Conservation (phyloP, 2,329 filamentous ascomycete species). For the Pseudogymnoascus sp. region DNA sequence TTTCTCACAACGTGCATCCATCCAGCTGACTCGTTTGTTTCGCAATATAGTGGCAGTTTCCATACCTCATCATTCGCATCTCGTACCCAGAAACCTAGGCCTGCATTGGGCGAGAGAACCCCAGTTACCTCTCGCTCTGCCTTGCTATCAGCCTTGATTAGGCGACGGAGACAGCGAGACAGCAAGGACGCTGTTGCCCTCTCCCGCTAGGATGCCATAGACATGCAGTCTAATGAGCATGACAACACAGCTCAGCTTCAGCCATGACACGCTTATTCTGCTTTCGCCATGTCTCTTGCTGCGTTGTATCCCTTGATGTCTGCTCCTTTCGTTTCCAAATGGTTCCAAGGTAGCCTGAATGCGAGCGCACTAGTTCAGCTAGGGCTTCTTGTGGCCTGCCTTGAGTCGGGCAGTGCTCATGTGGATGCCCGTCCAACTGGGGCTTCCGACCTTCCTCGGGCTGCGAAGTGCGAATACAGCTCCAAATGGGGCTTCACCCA, state of each 20-base stretch:
- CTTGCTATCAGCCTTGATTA: background rate
- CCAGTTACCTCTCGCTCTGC: no score
- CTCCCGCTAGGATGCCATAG: background rate
- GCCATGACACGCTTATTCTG: background rate
- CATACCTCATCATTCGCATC: no score
- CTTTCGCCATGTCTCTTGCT: background rate
- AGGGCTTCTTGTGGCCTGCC: background rate
- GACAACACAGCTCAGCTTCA: background rate
- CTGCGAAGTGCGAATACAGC: background rate
- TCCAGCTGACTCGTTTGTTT: no score
- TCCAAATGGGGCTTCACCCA: background rate
- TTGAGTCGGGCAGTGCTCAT: background rate
- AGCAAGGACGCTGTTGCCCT: background rate
- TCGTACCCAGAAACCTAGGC: background rate
- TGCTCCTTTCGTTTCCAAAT: background rate
- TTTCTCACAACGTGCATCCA: no score
- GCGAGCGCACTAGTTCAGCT: background rate
- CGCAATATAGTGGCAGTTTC: background rate
- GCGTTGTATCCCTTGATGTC: background rate
- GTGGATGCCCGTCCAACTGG: background rate
- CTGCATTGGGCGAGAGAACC: background rate
- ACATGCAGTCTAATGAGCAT: background rate
- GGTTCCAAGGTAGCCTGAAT: background rate
- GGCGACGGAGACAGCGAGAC: background rate
- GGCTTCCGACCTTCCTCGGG: background rate